Conservation (phyloP, 2,329 filamentous ascomycete species). For the Metarhizium album region DNA sequence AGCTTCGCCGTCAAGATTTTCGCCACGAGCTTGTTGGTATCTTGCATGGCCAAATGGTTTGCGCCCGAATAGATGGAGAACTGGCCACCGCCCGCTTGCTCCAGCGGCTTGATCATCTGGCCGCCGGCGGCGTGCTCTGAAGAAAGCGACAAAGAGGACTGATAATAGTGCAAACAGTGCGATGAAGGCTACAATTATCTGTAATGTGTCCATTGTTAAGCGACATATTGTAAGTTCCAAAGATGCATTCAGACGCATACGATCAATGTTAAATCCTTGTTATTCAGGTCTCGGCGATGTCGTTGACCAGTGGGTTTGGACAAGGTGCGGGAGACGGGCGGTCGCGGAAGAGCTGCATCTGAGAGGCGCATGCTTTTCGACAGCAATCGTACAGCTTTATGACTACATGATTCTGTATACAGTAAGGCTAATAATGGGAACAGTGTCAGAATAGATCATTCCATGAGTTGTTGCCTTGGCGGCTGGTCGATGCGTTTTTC, state of each 20-base stretch:
- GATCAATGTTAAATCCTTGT: constrained; percentile 7
- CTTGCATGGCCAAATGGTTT: constrained; percentile 10
- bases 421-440: background rate
- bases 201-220: background rate
- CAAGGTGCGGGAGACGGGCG: background rate
- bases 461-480: background rate
- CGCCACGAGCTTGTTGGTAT: constrained; percentile 22
- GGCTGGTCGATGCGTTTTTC: background rate
- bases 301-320: background rate
- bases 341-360: background rate
- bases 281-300: constrained; percentile 3
- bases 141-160: background rate
- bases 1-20: constrained; percentile 14
- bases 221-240: background rate
- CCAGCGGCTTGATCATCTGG: background rate
- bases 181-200: constrained; percentile 2
- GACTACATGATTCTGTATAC: background rate
- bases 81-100: background rate
- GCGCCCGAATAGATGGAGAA: constrained; percentile 5
- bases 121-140: background rate
- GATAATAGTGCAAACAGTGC: constrained; percentile 1
- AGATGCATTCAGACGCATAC: constrained; percentile 4
- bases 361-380: background rate
- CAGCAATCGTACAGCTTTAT: background rate
- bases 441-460: background rate